A percentile compares a stretch with the other conserved stretches of the same genome.
phyloP scores from a whole-genome alignment of 805 yeast genomes.

The Metschnikowia santaceciliae region DNA sequence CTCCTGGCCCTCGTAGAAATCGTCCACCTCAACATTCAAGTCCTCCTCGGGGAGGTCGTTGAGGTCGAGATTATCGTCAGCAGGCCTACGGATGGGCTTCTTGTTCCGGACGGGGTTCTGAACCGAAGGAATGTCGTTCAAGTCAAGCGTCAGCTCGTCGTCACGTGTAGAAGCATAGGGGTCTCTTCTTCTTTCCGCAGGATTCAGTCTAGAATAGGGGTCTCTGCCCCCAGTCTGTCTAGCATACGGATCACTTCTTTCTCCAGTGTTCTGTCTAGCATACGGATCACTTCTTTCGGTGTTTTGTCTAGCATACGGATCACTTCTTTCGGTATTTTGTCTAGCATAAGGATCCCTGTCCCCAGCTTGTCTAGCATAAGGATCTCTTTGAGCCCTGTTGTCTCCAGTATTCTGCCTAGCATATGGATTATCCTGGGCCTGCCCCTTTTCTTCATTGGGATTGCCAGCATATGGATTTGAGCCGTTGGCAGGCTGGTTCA shows the following conservation, averaged over 20 bases:
- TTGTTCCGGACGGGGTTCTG: slow-evolving; percentile 20
- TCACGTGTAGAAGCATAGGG: slow-evolving; percentile 2
- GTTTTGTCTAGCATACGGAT: not conserved
- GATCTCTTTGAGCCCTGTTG: not conserved
- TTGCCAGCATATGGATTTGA: slow-evolving; percentile 14
- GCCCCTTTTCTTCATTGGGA: not conserved
- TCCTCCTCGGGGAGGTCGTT: slow-evolving; percentile 29
- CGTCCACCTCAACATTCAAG: slow-evolving; percentile 36
- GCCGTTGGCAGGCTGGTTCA: slow-evolving; percentile 11
- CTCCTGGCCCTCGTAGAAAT: slow-evolving; percentile 31
- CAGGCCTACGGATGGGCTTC: slow-evolving; percentile 23
- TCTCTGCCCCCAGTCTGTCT: not conserved
- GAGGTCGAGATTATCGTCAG: slow-evolving; percentile 29
- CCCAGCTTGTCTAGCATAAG: not conserved
- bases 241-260: not conserved
- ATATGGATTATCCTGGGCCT: slow-evolving; percentile 5
- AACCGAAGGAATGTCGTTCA: slow-evolving; percentile 36
- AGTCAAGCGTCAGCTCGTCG: slow-evolving; percentile 35
- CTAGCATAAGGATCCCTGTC: not conserved
- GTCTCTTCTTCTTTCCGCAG: not conserved
- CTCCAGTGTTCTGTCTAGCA: not conserved
- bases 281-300: not conserved
- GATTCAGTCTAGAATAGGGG: not conserved
- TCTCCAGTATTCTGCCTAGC: not conserved
- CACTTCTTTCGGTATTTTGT: not conserved